Conservation (phyloP, 768 basidiomycete genomes). For the Cystoderma amianthinum region DNA sequence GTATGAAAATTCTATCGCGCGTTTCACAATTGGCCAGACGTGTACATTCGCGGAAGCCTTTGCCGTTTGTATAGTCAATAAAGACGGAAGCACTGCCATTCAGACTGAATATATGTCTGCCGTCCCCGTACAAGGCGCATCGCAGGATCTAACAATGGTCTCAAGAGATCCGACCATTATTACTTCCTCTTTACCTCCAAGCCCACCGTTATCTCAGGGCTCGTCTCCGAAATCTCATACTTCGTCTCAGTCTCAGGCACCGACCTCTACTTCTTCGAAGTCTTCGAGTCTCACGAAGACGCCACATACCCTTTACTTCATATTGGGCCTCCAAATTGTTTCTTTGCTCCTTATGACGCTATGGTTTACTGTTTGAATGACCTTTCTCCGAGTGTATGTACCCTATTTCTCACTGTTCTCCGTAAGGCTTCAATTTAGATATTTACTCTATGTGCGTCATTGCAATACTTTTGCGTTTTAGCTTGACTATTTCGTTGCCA, state of each 20-base stretch:
- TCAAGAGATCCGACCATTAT: neutral
- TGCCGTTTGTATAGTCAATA: slow-evolving; percentile 17
- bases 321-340: too few species aligned
- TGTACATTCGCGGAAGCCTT: slow-evolving; percentile 17
- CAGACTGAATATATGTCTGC: slow-evolving; percentile 16
- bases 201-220: neutral
- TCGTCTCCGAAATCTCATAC: neutral
- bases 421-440: too few species aligned
- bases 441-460: too few species aligned
- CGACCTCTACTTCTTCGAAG: neutral
- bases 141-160: neutral
- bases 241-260: neutral
- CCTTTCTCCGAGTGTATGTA: too few species aligned
- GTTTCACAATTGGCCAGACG: slow-evolving; percentile 14
- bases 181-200: neutral
- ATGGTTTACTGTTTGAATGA: too few species aligned
- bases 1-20: slow-evolving; percentile 18
- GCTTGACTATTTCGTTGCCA: too few species aligned
- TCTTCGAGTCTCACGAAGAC: too few species aligned
- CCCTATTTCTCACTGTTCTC: too few species aligned
- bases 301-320: too few species aligned
- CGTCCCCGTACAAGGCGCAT: slow-evolving; percentile 10
- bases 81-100: slow-evolving; percentile 15
- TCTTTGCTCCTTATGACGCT: too few species aligned
- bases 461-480: too few species aligned